Conservation (phyloP, 495 filamentous ascomycete species). For the Mytilinidion resinicola region DNA sequence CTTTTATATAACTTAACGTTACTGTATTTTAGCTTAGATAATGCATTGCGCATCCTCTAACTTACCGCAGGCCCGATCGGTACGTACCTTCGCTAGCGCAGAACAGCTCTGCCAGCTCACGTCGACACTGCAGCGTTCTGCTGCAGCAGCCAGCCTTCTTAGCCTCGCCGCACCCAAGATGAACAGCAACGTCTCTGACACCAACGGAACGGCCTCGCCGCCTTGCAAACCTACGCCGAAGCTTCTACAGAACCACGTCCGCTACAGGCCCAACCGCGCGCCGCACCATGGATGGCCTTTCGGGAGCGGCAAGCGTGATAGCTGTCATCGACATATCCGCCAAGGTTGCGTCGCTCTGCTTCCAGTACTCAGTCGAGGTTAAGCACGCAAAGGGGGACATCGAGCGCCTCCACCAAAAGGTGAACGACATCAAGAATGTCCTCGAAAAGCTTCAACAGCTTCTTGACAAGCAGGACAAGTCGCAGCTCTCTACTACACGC, state of each 20-base stretch:
- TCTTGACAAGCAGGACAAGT: constrained; percentile 3
- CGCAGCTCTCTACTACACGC: constrained; percentile 8
- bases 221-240: background rate
- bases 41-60: background rate
- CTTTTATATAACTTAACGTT: background rate
- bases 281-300: constrained; percentile 19
- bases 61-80: background rate
- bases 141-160: background rate
- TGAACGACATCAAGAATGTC: constrained; percentile 13
- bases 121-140: background rate
- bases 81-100: background rate
- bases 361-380: constrained; percentile 18
- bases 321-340: constrained; percentile 19
- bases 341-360: constrained; percentile 18
- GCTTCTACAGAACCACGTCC: constrained; percentile 4
- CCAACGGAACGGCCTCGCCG: background rate
- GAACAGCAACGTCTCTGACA: constrained; percentile 6
- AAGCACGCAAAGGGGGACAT: constrained; percentile 17
- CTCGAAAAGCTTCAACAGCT: constrained; percentile 9
- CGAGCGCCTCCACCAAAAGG: constrained; percentile 14
- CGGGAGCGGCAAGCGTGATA: constrained; percentile 13
- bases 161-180: background rate
- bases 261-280: constrained; percentile 1
- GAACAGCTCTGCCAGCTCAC: background rate
- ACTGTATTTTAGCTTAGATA: background rate